Evolutionary conservation across 768 basidiomycete genomes (phyloP).

Genomic region (Hemileccinum impolitum): DNA sequence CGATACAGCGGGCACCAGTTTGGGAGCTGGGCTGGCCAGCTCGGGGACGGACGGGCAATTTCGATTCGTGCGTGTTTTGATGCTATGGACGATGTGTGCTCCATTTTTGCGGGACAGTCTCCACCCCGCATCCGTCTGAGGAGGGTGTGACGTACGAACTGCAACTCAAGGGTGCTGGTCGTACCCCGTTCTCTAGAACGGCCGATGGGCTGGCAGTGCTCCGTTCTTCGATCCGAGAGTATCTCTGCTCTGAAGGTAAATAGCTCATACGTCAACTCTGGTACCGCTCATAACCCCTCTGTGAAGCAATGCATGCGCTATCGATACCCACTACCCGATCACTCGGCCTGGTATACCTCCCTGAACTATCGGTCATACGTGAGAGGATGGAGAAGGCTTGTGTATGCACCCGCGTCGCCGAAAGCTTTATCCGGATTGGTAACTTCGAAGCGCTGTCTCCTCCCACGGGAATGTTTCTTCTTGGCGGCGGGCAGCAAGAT

Average conservation of each 20-base stretch:
- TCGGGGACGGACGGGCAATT: constrained; percentile 96
- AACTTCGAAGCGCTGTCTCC: constrained; percentile 85
- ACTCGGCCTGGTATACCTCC: constrained; percentile 73
- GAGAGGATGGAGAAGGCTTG: constrained; percentile 73
- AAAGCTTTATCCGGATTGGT: constrained; percentile 90
- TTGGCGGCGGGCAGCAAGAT: constrained; percentile 75
- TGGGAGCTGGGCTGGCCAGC: constrained; percentile 87
- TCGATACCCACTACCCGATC: constrained; percentile 87
- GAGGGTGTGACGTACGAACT: constrained; percentile 67
- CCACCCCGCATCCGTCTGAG: constrained; percentile 67
- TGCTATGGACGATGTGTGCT: constrained; percentile 6
- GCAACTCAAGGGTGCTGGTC: constrained; percentile 91
- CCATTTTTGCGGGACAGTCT: constrained; percentile 43
- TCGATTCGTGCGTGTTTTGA: constrained; percentile 55
- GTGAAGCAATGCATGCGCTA: constrained; percentile 69
- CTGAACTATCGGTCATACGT: constrained; percentile 67
- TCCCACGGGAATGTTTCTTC: constrained; percentile 56
- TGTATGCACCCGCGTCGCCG: constrained; percentile 77
- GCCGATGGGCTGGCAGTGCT: constrained; percentile 95
- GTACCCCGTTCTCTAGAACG: constrained; percentile 88
- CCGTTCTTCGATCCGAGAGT: constrained; percentile 94
- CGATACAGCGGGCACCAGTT: constrained; percentile 93
- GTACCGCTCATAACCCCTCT: constrained; percentile 37
- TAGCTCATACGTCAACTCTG: not conserved
- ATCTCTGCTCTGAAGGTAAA: constrained; percentile 84